Percentiles rank a stretch among this genome's conserved stretches.
These are phyloP conservation scores for Cystobasidiaceae sp. DNA, from an alignment of 1,284 basidiomycete species.

Conservation along the genomic window DNA sequence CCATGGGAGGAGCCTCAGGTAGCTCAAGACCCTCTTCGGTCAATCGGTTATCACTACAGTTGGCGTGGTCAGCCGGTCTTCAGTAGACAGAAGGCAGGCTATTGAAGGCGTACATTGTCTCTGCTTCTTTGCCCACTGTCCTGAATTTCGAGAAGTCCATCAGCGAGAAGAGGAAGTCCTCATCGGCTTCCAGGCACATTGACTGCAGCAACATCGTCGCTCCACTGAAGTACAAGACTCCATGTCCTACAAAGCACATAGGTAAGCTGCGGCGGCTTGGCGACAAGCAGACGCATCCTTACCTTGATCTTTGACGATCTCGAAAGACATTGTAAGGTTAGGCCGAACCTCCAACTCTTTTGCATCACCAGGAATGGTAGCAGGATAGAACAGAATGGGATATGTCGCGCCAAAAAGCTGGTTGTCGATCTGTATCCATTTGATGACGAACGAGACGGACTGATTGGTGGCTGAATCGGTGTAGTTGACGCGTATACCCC, in stretches of 20 bases:
- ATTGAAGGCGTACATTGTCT: constrained; percentile 80
- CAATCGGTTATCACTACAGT: not conserved
- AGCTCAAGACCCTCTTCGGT: constrained; percentile 54
- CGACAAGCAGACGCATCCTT: constrained; percentile 38
- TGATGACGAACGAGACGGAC: constrained; percentile 74
- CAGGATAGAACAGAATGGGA: constrained; percentile 93
- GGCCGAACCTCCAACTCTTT: constrained; percentile 74
- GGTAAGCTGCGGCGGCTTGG: too few relatives aligned
- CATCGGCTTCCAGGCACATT: constrained; percentile 90
- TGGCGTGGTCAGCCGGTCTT: not conserved
- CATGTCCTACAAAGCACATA: constrained; percentile 75
- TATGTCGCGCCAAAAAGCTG: constrained; percentile 94
- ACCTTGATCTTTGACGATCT: constrained; percentile 92
- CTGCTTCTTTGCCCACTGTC: constrained; percentile 9
- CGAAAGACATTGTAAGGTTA: constrained; percentile 80
- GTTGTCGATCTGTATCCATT: constrained; percentile 91
- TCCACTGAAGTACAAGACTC: constrained; percentile 95
- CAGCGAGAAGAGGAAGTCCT: constrained; percentile 89
- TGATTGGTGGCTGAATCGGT: constrained; percentile 75
- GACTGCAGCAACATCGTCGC: constrained; percentile 91
- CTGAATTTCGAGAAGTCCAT: constrained; percentile 88
- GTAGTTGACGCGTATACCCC: constrained; percentile 79
- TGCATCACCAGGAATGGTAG: constrained; percentile 77
- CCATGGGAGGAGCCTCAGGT: constrained; percentile 65
- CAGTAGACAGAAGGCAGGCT: constrained; percentile 44